These are phyloP conservation scores for Ambrosia artemisiifolia DNA, from an alignment of 129 eudicot species.

Conservation along the genomic window DNA sequence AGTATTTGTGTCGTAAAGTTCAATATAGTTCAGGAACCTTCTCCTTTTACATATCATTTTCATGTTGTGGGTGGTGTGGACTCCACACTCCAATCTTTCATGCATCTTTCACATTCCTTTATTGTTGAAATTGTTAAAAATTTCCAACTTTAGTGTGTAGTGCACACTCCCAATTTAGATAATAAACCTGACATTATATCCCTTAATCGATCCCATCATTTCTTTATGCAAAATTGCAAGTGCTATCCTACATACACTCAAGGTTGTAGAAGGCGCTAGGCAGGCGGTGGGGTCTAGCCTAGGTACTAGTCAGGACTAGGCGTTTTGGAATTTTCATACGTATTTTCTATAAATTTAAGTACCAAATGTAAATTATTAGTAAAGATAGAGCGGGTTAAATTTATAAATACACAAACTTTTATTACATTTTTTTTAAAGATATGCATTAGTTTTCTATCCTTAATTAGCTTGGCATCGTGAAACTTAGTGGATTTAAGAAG, in stretches of 20 bases:
- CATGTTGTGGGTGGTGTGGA: conserved; percentile 3
- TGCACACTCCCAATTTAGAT: neutral
- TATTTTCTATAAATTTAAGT: too few relatives aligned
- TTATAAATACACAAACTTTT: too few relatives aligned
- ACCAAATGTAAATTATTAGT: too few relatives aligned
- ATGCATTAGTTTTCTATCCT: too few relatives aligned
- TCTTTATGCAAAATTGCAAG: neutral
- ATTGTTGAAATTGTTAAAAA: neutral
- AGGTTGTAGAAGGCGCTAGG: too few relatives aligned
- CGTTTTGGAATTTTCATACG: too few relatives aligned
- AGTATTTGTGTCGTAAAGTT: neutral
- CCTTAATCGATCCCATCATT: neutral
- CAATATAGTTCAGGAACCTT: neutral
- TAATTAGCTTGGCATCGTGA: too few relatives aligned
- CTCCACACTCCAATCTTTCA: neutral
- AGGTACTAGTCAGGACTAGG: too few relatives aligned
- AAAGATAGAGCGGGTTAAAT: too few relatives aligned
- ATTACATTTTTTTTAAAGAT: too few relatives aligned
- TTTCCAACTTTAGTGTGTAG: neutral
- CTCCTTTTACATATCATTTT: neutral
- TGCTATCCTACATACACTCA: conserved; percentile 10
- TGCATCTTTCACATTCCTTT: neutral
- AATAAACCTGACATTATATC: neutral
- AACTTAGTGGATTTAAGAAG: neutral
- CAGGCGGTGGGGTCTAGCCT: too few relatives aligned